Percentiles rank a stretch among this genome's conserved stretches.
Evolutionary conservation across 2,329 filamentous ascomycete genomes (phyloP).

Genomic region (Drechslerella coelobrocha): DNA sequence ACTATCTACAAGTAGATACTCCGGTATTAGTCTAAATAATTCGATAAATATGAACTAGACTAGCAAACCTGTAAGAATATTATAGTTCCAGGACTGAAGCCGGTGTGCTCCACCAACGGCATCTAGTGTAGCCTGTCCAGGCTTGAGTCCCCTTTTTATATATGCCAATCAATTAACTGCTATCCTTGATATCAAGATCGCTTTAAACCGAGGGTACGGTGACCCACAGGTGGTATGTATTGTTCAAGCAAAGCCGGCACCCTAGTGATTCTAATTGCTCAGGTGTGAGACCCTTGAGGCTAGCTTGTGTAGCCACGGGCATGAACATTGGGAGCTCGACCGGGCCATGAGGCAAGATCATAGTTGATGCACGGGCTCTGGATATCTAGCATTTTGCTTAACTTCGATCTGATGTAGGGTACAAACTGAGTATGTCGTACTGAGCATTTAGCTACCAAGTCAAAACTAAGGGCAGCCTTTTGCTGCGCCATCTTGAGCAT

Average conservation of each 20-base stretch:
- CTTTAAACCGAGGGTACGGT: constrained; percentile 53
- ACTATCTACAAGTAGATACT: constrained; percentile 63
- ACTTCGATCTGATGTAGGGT: constrained; percentile 1
- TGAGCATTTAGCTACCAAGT: constrained; percentile 78
- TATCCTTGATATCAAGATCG: background rate
- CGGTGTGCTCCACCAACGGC: constrained; percentile 90
- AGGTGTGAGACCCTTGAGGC: constrained; percentile 90
- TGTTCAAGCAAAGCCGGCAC: constrained; percentile 92
- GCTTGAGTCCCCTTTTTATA: constrained; percentile 74
- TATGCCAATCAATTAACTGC: background rate
- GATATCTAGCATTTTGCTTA: constrained; percentile 72
- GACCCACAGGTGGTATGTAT: constrained; percentile 82
- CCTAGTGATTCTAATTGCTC: constrained; percentile 88
- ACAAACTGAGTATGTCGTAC: constrained; percentile 63
- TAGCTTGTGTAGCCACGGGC: constrained; percentile 97
- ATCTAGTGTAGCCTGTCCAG: constrained; percentile 87
- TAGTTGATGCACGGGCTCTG: constrained; percentile 84
- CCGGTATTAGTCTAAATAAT: constrained; percentile 17
- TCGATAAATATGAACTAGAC: constrained; percentile 51
- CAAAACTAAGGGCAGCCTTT: constrained; percentile 74
- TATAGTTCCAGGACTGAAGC: constrained; percentile 92
- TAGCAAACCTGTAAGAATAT: constrained; percentile 77
- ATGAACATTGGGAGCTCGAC: constrained; percentile 95
- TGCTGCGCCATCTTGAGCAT: constrained; percentile 50
- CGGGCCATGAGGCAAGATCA: constrained; percentile 88